These are phyloP conservation scores for Neurospora sp. DNA, from an alignment of 495 filamentous ascomycete species.

Conservation along the genomic window DNA sequence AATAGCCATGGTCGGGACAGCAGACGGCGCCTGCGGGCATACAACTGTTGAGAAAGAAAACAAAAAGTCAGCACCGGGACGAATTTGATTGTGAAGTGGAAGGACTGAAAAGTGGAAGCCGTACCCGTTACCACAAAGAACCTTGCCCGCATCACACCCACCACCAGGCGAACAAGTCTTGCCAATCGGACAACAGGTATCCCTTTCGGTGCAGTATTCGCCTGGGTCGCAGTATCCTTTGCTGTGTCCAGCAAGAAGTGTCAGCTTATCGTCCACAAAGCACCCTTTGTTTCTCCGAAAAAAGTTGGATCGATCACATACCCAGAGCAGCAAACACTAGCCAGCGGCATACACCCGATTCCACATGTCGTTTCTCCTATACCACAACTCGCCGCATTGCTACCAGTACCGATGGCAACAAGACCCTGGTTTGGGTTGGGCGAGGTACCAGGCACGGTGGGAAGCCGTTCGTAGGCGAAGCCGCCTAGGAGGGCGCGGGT, in stretches of 20 bases:
- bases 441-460: not conserved
- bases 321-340: not conserved
- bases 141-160: slow-evolving; percentile 7
- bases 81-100: no score
- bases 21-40: slow-evolving; percentile 13
- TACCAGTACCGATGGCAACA: not conserved
- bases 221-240: slow-evolving; percentile 11
- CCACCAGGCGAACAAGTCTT: slow-evolving; percentile 6
- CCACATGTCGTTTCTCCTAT: not conserved
- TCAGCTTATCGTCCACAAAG: not conserved
- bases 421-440: not conserved
- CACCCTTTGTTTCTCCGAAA: not conserved
- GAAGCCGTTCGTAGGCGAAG: not conserved
- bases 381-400: not conserved
- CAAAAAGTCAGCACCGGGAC: not conserved
- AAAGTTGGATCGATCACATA: not conserved
- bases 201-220: slow-evolving; percentile 9
- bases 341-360: not conserved
- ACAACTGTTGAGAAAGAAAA: slow-evolving; percentile 2
- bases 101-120: no score
- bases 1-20: slow-evolving; percentile 12
- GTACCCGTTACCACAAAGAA: slow-evolving; percentile 2
- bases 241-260: not conserved
- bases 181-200: slow-evolving; percentile 13
- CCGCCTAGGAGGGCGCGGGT: not conserved